Evolutionary conservation across 768 basidiomycete species (phyloP).

Genomic region (Paxillus ammoniavirescens): DNA sequence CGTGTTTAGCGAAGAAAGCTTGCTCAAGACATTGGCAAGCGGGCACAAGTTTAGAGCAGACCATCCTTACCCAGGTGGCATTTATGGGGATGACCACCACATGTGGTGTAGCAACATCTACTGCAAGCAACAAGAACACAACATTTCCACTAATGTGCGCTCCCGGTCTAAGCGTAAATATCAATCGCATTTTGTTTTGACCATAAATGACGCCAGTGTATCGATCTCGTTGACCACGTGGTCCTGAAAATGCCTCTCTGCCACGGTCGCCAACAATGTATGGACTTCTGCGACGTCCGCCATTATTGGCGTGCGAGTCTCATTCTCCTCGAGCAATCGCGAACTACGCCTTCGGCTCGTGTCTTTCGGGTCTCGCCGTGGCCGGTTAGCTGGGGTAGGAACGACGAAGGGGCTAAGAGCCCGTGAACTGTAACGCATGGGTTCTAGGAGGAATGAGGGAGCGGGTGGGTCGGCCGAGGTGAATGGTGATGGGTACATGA

Average conservation of each 20-base stretch:
- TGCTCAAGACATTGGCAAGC: too few relatives aligned
- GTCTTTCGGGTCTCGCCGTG: constrained; percentile 67
- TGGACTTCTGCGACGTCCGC: constrained; percentile 72
- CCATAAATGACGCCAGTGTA: constrained; percentile 79
- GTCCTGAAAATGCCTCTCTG: constrained; percentile 72
- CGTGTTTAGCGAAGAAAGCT: too few relatives aligned
- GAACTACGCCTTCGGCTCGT: constrained; percentile 64
- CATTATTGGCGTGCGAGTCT: constrained; percentile 59
- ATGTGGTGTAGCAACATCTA: too few relatives aligned
- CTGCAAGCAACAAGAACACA: too few relatives aligned
- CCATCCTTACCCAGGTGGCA: too few relatives aligned
- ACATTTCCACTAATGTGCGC: too few relatives aligned
- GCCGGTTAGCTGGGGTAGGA: constrained; percentile 65
- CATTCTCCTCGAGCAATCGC: constrained; percentile 64
- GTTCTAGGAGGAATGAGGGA: constrained; percentile 57
- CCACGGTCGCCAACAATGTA: constrained; percentile 61
- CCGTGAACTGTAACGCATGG: constrained; percentile 43
- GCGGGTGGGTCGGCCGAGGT: constrained; percentile 67
- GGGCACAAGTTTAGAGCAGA: too few relatives aligned
- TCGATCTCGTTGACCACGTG: constrained; percentile 69
- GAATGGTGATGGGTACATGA: constrained; percentile 68
- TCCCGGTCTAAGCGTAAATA: constrained; percentile 4
- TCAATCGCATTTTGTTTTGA: constrained; percentile 57
- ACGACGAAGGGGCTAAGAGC: constrained; percentile 47
- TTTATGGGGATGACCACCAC: too few relatives aligned